Conservation (phyloP, 2,329 filamentous ascomycete genomes). For the Exophiala phaeomuriformis region DNA sequence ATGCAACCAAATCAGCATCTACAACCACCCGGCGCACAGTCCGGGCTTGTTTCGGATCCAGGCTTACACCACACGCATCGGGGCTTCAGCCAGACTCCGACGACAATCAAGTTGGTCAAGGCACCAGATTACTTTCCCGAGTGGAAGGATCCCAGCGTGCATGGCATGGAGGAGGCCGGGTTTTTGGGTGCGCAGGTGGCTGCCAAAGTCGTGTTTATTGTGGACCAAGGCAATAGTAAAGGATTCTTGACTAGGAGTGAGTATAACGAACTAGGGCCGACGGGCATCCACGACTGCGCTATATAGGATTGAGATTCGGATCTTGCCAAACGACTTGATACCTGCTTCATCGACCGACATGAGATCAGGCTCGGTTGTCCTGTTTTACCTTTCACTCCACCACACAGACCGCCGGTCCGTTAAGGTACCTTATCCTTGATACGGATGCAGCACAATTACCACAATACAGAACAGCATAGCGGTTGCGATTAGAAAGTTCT, state of each 20-base stretch:
- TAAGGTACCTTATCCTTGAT: too few relatives aligned
- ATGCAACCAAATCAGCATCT: slow-evolving; percentile 38
- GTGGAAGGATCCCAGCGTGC: slow-evolving; percentile 65
- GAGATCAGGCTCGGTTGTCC: too few relatives aligned
- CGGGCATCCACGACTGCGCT: slow-evolving; percentile 53
- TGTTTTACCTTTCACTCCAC: too few relatives aligned
- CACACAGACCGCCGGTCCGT: too few relatives aligned
- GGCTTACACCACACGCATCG: slow-evolving; percentile 47
- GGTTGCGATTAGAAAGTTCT: too few relatives aligned
- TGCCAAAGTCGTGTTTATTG: slow-evolving; percentile 65
- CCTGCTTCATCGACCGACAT: too few relatives aligned
- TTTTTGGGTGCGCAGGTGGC: slow-evolving; percentile 86
- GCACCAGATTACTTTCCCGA: slow-evolving; percentile 81
- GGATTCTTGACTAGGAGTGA: slow-evolving; percentile 62
- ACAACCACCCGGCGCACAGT: slow-evolving; percentile 33
- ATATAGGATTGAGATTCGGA: slow-evolving; percentile 27
- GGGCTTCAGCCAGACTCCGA: slow-evolving; percentile 68
- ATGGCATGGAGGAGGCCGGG: slow-evolving; percentile 67
- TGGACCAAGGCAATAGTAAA: slow-evolving; percentile 59
- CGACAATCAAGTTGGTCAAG: slow-evolving; percentile 68
- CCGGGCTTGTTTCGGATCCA: slow-evolving; percentile 28
- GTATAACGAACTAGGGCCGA: slow-evolving; percentile 60
- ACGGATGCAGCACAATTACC: too few relatives aligned
- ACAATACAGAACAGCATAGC: too few relatives aligned
- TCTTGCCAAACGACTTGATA: too few relatives aligned